Evolutionary conservation across 1,284 basidiomycete genomes (phyloP).

Genomic region (Microbotryum lychnidis-dioicae): DNA sequence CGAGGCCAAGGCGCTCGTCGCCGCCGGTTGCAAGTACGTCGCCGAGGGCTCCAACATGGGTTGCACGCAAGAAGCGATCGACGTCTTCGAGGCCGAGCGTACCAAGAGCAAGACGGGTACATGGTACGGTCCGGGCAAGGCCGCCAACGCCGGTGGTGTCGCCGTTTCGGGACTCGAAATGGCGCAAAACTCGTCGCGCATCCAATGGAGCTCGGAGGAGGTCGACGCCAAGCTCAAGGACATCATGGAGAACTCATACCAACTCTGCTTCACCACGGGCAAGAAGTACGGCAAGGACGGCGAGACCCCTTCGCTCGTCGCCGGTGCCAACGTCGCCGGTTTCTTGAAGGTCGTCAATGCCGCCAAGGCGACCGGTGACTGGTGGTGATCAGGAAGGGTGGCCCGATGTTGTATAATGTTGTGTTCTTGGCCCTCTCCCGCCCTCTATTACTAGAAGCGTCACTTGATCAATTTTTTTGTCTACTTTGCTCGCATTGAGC

Average conservation of each 20-base stretch:
- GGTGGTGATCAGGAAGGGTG: constrained; percentile 50
- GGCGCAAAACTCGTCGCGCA: constrained; percentile 66
- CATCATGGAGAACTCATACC: constrained; percentile 66
- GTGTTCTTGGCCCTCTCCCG: too few species aligned
- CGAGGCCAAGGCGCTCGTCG: constrained; percentile 62
- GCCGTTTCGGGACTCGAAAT: constrained; percentile 66
- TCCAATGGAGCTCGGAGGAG: constrained; percentile 57
- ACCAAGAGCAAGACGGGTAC: constrained; percentile 46
- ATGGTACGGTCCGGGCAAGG: constrained; percentile 66
- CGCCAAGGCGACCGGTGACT: constrained; percentile 63
- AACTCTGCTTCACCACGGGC: constrained; percentile 51
- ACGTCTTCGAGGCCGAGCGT: constrained; percentile 61
- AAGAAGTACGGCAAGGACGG: constrained; percentile 53
- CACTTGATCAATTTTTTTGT: too few species aligned
- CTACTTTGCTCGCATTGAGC: too few species aligned
- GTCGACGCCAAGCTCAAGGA: constrained; percentile 64
- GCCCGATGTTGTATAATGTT: not conserved
- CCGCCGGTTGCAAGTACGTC: constrained; percentile 62
- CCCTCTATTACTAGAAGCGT: too few species aligned
- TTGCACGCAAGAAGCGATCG: constrained; percentile 53
- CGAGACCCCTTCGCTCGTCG: constrained; percentile 48
- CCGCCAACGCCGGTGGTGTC: constrained; percentile 52
- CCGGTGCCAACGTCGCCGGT: constrained; percentile 67
- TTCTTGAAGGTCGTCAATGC: constrained; percentile 60
- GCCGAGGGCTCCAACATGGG: constrained; percentile 57